A percentile compares a stretch with the other conserved stretches of the same genome.
Evolutionary conservation across 2,329 filamentous ascomycete species (phyloP).

Genomic region (Trichoderma sp.): DNA sequence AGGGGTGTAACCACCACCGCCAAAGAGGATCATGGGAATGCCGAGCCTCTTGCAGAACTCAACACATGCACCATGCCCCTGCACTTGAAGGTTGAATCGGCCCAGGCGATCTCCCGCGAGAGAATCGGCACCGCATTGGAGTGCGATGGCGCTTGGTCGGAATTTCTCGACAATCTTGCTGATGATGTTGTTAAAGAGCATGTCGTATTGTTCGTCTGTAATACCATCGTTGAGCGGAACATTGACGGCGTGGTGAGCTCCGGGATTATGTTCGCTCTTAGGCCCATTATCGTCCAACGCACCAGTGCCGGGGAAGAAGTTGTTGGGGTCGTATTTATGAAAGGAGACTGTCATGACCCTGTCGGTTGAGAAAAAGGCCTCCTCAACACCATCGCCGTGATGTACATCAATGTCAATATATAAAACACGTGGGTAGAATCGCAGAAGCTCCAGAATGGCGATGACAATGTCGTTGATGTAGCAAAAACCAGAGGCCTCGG

Average conservation of each 20-base stretch:
- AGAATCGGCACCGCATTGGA: constrained; percentile 95
- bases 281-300: constrained; percentile 82
- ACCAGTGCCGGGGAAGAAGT: constrained; percentile 91
- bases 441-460: constrained; percentile 82
- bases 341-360: constrained; percentile 91
- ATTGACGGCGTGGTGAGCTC: constrained; percentile 86
- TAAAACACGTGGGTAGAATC: constrained; percentile 77
- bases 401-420: constrained; percentile 96
- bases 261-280: constrained; percentile 76
- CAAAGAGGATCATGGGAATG: constrained; percentile 84
- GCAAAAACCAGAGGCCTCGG: constrained; percentile 92
- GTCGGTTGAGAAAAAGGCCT: constrained; percentile 86
- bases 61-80: constrained; percentile 89
- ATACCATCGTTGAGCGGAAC: constrained; percentile 89
- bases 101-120: constrained; percentile 90
- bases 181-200: constrained; percentile 80
- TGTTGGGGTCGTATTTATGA: constrained; percentile 85
- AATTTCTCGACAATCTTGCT: constrained; percentile 77
- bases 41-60: constrained; percentile 79
- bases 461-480: constrained; percentile 99
- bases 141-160: constrained; percentile 83
- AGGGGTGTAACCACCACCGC: constrained; percentile 93
- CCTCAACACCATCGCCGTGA: constrained; percentile 86
- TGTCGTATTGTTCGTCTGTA: constrained; percentile 83
- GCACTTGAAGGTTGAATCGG: constrained; percentile 94